These are phyloP conservation scores for Gliomastix tumulicola DNA, from an alignment of 2,329 filamentous ascomycete species.

Conservation along the genomic window DNA sequence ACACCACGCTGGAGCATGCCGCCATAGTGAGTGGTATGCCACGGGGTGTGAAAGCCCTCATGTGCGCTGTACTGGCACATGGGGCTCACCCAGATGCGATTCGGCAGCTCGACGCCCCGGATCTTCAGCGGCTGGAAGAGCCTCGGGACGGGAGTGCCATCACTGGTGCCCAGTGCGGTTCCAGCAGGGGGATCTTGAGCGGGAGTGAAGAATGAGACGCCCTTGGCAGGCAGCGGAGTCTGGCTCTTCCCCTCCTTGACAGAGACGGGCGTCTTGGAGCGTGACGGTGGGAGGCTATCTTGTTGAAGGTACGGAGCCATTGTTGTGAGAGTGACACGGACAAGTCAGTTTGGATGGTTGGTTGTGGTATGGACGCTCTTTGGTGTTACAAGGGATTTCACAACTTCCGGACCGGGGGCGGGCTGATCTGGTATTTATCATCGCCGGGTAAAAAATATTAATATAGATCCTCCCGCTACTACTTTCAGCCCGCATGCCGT, in stretches of 20 bases:
- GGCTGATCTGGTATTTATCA: too few relatives aligned
- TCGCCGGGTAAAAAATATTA: too few relatives aligned
- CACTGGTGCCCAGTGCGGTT: constrained; percentile 29
- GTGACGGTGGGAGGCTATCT: constrained; percentile 1
- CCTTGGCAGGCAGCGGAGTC: too few relatives aligned
- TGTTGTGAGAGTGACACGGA: too few relatives aligned
- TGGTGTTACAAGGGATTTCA: too few relatives aligned
- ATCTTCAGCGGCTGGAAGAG: constrained; percentile 40
- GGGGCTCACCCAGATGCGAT: constrained; percentile 38
- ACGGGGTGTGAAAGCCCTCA: constrained; percentile 57
- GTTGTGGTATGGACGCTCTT: too few relatives aligned
- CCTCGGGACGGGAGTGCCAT: constrained; percentile 40
- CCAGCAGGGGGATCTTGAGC: constrained; percentile 35
- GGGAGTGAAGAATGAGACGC: constrained; percentile 39
- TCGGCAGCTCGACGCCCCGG: constrained; percentile 33
- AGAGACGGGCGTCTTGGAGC: not conserved
- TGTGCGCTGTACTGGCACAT: constrained; percentile 39
- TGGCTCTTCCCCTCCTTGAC: constrained; percentile 1
- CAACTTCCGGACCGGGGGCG: too few relatives aligned
- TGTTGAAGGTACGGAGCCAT: not conserved
- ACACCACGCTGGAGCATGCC: constrained; percentile 63
- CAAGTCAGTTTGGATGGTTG: too few relatives aligned
- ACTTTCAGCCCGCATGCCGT: too few relatives aligned
- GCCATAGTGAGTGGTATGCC: constrained; percentile 68
- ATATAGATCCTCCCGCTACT: too few relatives aligned